Conservation (phyloP, 2,329 filamentous ascomycete genomes). For the Paecilomyces sp. region DNA sequence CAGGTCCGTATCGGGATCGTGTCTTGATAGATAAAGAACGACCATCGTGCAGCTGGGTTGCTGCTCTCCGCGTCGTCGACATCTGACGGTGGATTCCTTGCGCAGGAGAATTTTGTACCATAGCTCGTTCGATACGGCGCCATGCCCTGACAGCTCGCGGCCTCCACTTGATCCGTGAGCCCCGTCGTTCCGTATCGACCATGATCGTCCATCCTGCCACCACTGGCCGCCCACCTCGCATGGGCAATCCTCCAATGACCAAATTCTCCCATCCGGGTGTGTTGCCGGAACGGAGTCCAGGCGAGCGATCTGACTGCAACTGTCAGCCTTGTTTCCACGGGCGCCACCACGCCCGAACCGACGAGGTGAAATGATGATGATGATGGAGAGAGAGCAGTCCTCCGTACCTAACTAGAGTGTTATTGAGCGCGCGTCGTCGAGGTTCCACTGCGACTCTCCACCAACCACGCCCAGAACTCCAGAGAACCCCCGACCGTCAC, state of each 20-base stretch:
- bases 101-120: slow-evolving; percentile 1
- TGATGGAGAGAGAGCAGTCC: too few relatives aligned
- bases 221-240: background rate
- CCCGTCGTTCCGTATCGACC: slow-evolving; percentile 6
- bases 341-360: slow-evolving; percentile 9
- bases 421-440: background rate
- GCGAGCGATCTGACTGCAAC: slow-evolving; percentile 17
- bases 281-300: slow-evolving; percentile 10
- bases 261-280: slow-evolving; percentile 15
- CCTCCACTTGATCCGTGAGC: slow-evolving; percentile 9
- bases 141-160: slow-evolving; percentile 9
- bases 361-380: too few relatives aligned
- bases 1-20: background rate
- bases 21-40: background rate
- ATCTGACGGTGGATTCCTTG: background rate
- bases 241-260: background rate
- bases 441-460: background rate
- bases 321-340: slow-evolving; percentile 17
- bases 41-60: background rate
- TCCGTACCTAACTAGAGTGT: too few relatives aligned
- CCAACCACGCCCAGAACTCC: background rate
- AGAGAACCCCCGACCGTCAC: slow-evolving; percentile 1
- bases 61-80: background rate
- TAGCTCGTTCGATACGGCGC: background rate
- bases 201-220: slow-evolving; percentile 4